Evolutionary conservation across 1,139 yeast species (phyloP), one percentile per base, ranked within the genome.

Genomic region (Blastobotrys elegans): DNA sequence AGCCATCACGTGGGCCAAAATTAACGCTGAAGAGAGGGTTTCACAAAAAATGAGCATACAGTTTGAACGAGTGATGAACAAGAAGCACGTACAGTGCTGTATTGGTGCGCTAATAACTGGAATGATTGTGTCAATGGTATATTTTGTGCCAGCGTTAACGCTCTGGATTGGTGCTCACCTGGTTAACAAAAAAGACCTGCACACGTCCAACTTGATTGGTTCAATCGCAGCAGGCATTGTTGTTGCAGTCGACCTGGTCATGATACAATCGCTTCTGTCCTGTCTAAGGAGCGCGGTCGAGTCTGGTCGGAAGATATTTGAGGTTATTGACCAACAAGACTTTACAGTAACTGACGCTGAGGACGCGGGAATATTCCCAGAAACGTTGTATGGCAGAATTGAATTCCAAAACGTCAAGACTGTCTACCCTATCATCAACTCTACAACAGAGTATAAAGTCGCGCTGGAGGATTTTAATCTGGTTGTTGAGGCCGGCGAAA

Each of bases 361-460:
- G 26, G 20, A 29, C 21, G 27, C 22, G 17, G 40, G 26, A 8
- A 31, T 35, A 7, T 17, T 20, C 29, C 14, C 30, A 3, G 34
- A 29, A n/a, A 26, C 40, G 11, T 8, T 43, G 4, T 26, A 18
- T 5, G 46, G 46, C 18, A 24, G 29, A 7, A 43, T 43, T 14
- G 4, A 17, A 5, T 26, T 43, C 17, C 14, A 35, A 16, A 70
- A 84, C 54, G 82, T 90, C 39, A 66, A 75, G 17, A 90, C 92
- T 66, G 70, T 80, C 20, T 92, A 92, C 64, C 97, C 97, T 17
- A 85, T n/a, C n/a, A 96, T 2, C 77, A 97, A 53, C 86, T 90
- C 2, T 79, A 84, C 40, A 14, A 26, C 21, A 5, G 39, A 34
- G 4, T 22, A 43, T 17, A 75, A 81, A 46, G 67, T 70, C 24